A percentile compares a stretch with the other conserved stretches of the same genome.
These are phyloP conservation scores for Aspergillus carlsbadensis DNA, from an alignment of 495 filamentous ascomycete species.

Conservation along the genomic window DNA sequence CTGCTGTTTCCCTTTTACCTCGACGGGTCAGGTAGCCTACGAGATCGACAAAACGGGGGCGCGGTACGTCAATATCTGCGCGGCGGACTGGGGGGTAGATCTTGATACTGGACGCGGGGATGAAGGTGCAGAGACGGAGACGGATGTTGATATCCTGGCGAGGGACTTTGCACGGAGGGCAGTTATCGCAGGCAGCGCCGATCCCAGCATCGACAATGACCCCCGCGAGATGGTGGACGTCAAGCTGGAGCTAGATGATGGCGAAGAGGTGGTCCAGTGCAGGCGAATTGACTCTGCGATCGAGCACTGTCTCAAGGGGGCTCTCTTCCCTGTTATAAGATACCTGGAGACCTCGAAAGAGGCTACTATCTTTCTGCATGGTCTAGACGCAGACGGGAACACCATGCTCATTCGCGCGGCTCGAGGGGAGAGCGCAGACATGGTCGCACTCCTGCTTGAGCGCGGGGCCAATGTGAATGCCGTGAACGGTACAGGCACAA, in stretches of 20 bases:
- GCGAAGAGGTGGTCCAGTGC: too few relatives aligned
- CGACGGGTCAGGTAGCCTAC: constrained; percentile 10
- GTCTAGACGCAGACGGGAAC: constrained; percentile 1
- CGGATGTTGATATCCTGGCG: not conserved
- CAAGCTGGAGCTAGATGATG: too few relatives aligned
- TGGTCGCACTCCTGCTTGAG: constrained; percentile 13
- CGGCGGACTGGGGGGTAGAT: too few relatives aligned
- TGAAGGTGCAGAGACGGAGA: constrained; percentile 9
- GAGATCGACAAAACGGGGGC: constrained; percentile 19
- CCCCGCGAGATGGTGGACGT: too few relatives aligned
- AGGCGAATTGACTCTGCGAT: constrained; percentile 4
- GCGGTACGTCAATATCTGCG: constrained; percentile 16
- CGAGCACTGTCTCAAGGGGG: constrained; percentile 3
- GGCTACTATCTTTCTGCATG: constrained; percentile 9
- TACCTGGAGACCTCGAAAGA: constrained; percentile 16
- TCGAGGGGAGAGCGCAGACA: not conserved
- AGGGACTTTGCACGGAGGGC: constrained; percentile 4
- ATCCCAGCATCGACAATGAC: too few relatives aligned
- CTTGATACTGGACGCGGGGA: not conserved
- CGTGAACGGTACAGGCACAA: constrained; percentile 7
- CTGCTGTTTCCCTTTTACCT: not conserved
- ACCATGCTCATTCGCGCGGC: constrained; percentile 15
- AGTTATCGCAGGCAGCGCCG: too few relatives aligned
- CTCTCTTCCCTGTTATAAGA: not conserved
- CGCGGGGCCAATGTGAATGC: constrained; percentile 10